phyloP scores from a whole-genome alignment of 2,329 filamentous ascomycete genomes.

The Nannizzia gypsea region DNA sequence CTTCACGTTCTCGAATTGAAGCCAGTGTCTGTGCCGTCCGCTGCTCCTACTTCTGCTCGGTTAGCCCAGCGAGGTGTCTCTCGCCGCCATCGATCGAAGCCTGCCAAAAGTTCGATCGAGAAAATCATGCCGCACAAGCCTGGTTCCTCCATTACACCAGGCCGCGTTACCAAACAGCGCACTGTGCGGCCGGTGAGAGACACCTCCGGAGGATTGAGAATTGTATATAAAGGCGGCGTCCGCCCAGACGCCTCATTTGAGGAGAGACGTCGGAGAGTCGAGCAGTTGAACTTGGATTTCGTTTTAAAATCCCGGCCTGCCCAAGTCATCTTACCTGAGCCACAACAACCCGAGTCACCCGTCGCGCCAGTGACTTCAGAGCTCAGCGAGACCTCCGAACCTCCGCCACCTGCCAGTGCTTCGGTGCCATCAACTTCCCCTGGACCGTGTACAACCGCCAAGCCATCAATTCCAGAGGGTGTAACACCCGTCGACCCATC shows the following conservation, averaged over 20 bases:
- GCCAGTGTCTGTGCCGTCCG: not conserved
- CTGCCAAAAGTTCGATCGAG: not conserved
- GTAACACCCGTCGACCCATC: not conserved
- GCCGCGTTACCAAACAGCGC: constrained; percentile 5
- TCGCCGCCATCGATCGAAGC: not conserved
- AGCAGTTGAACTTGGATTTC: constrained; percentile 1
- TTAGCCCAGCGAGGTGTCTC: not conserved
- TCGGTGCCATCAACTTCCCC: not conserved
- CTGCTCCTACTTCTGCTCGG: not conserved
- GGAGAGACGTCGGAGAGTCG: not conserved
- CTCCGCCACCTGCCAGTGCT: not conserved
- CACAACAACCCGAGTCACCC: not conserved
- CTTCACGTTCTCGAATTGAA: not conserved
- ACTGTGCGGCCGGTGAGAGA: not conserved
- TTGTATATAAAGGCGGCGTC: not conserved
- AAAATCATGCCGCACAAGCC: not conserved
- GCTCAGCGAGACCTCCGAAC: not conserved
- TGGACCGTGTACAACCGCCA: not conserved
- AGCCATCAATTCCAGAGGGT: not conserved
- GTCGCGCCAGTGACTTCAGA: not conserved
- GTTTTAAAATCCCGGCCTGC: not conserved
- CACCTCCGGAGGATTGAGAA: not conserved
- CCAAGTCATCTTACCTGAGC: not conserved
- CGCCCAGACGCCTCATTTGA: not conserved
- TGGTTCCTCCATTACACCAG: not conserved